phyloP scores from a whole-genome alignment of 2,329 filamentous ascomycete species.

The Aspergillus hortae region DNA sequence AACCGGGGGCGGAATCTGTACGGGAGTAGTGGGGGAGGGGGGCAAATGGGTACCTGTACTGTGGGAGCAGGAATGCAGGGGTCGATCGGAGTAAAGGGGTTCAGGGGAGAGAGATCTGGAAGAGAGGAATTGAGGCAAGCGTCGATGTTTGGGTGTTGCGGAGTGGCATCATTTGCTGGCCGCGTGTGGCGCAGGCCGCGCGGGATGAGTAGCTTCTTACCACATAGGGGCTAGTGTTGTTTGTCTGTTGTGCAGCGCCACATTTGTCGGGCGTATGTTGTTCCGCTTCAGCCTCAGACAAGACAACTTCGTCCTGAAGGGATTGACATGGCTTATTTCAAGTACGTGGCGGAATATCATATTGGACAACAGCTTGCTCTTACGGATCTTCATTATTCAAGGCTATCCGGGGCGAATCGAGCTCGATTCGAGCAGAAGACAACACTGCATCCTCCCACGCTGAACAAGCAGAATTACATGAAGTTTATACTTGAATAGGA shows the following conservation, averaged over 20 bases:
- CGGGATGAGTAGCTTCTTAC: conserved; percentile 7
- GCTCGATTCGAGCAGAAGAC: background rate
- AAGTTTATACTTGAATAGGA: background rate
- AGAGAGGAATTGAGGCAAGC: background rate
- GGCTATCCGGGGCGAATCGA: background rate
- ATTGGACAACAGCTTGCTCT: too few relatives aligned
- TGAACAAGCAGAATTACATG: background rate
- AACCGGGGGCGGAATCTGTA: too few relatives aligned
- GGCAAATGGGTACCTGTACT: background rate
- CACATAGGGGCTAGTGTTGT: background rate
- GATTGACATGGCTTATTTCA: too few relatives aligned
- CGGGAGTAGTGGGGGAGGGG: background rate
- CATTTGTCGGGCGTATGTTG: background rate
- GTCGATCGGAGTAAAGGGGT: background rate
- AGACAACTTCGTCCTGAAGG: too few relatives aligned
- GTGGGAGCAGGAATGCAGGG: conserved; percentile 8
- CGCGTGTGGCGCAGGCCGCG: background rate
- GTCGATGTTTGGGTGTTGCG: conserved; percentile 7
- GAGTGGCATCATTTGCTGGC: conserved; percentile 13
- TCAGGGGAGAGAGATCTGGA: background rate
- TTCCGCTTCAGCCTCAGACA: too few relatives aligned
- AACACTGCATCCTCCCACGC: background rate
- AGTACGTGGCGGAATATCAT: too few relatives aligned
- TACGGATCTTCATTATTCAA: too few relatives aligned
- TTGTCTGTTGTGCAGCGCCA: conserved; percentile 8